Percentiles rank a stretch among this genome's conserved stretches.
phyloP scores from a whole-genome alignment of 306 rosid species.

The Corylus heterophylla region DNA sequence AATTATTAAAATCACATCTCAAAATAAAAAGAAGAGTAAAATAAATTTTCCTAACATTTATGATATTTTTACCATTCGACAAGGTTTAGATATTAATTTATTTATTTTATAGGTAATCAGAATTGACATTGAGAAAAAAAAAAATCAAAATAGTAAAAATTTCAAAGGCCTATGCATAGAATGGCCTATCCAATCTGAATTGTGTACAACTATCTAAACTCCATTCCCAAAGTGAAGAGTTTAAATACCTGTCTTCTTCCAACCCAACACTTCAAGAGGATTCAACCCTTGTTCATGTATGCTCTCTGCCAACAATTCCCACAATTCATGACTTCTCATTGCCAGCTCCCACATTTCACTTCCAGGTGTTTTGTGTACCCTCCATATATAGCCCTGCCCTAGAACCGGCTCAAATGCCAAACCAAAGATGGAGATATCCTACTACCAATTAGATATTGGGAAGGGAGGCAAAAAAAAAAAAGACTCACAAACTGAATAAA shows the following conservation, averaged over 20 bases:
- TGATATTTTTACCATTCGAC: too few relatives aligned
- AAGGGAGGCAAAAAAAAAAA: neutral
- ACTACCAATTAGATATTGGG: neutral
- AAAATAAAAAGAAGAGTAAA: too few relatives aligned
- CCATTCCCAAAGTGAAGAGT: neutral
- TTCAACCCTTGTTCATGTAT: slow-evolving; percentile 64
- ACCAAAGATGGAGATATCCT: slow-evolving; percentile 27
- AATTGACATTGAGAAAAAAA: neutral
- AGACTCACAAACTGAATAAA: too few relatives aligned
- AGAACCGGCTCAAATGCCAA: slow-evolving; percentile 43
- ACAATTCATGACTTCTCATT: slow-evolving; percentile 69
- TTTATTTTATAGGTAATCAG: neutral
- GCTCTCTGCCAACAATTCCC: slow-evolving; percentile 59
- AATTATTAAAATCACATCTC: too few relatives aligned
- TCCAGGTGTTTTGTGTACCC: slow-evolving; percentile 69
- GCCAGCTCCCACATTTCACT: slow-evolving; percentile 71
- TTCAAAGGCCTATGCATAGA: neutral
- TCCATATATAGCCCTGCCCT: slow-evolving; percentile 98
- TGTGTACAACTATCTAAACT: neutral
- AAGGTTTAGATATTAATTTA: too few relatives aligned
- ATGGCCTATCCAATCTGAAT: neutral
- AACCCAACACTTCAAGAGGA: slow-evolving; percentile 71
- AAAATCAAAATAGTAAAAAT: neutral
- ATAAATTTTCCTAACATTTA: too few relatives aligned
- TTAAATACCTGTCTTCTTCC: slow-evolving; percentile 69